These are phyloP conservation scores for Eragrostis curvula DNA, from an alignment of 176 grass and related monocot genomes.

Conservation along the genomic window DNA sequence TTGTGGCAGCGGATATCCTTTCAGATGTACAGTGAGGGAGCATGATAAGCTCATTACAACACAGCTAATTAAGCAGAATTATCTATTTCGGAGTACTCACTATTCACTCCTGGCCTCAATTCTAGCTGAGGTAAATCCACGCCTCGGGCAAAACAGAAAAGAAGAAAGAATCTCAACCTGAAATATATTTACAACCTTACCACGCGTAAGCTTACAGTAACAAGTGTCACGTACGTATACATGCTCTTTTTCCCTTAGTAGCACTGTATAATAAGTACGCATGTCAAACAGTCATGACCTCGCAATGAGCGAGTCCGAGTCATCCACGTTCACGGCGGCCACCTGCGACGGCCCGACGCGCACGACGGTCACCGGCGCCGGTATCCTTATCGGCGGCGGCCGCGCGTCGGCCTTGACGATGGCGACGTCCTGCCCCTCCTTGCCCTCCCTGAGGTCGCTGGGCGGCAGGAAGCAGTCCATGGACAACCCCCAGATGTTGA, in stretches of 20 bases:
- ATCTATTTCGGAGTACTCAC: constrained; percentile 36
- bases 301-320: constrained; percentile 50
- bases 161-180: constrained; percentile 39
- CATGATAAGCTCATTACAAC: constrained; percentile 45
- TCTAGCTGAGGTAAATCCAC: constrained; percentile 51
- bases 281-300: constrained; percentile 45
- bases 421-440: constrained; percentile 37
- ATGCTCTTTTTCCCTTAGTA: not conserved
- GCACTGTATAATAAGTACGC: not conserved
- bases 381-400: constrained; percentile 55
- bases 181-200: constrained; percentile 69
- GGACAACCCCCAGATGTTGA: constrained; percentile 86
- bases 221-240: constrained; percentile 16
- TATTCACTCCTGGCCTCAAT: constrained; percentile 34
- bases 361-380: constrained; percentile 35
- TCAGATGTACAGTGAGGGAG: constrained; percentile 38
- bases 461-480: constrained; percentile 95
- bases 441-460: constrained; percentile 76
- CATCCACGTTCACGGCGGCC: constrained; percentile 66
- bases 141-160: not conserved
- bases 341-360: constrained; percentile 80
- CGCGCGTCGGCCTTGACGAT: constrained; percentile 43
- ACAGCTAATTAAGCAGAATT: constrained; percentile 32
- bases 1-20: not conserved
- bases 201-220: constrained; percentile 26